These are phyloP conservation scores for Salix dunnii DNA, from an alignment of 345 rosid species.

Conservation along the genomic window DNA sequence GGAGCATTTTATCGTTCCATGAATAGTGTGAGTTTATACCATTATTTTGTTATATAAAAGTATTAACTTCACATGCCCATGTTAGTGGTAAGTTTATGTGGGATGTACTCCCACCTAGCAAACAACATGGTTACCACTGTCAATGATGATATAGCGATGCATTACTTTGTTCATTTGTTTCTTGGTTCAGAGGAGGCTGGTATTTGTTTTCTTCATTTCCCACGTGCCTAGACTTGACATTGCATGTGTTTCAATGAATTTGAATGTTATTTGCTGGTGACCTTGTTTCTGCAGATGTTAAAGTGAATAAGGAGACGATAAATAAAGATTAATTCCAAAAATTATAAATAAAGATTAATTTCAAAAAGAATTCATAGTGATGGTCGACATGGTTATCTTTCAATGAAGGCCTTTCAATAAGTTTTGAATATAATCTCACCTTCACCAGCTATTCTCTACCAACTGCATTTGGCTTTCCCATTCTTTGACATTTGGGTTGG, in stretches of 20 bases:
- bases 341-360: conserved; percentile 45
- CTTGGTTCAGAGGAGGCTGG: not conserved
- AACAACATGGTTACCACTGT: not conserved
- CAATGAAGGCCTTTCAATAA: conserved; percentile 35
- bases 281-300: conserved; percentile 61
- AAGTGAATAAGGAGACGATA: conserved; percentile 48
- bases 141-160: not conserved
- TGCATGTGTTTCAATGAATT: conserved; percentile 19
- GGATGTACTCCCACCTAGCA: not conserved
- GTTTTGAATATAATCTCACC: conserved; percentile 36
- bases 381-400: conserved; percentile 37
- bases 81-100: not conserved
- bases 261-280: conserved; percentile 43
- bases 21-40: not conserved
- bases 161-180: not conserved
- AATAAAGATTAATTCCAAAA: conserved; percentile 41
- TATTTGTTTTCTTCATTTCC: not conserved
- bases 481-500: conserved; percentile 29
- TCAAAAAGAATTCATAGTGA: conserved; percentile 43
- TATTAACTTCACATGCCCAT: not conserved
- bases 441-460: conserved; percentile 35
- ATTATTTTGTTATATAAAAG: not conserved
- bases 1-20: not conserved
- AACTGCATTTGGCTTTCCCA: conserved; percentile 24
- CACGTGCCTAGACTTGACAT: conserved; percentile 8